Evolutionary conservation across 2,329 filamentous ascomycete genomes (phyloP).

Genomic region (Akanthomyces dipterigenus): DNA sequence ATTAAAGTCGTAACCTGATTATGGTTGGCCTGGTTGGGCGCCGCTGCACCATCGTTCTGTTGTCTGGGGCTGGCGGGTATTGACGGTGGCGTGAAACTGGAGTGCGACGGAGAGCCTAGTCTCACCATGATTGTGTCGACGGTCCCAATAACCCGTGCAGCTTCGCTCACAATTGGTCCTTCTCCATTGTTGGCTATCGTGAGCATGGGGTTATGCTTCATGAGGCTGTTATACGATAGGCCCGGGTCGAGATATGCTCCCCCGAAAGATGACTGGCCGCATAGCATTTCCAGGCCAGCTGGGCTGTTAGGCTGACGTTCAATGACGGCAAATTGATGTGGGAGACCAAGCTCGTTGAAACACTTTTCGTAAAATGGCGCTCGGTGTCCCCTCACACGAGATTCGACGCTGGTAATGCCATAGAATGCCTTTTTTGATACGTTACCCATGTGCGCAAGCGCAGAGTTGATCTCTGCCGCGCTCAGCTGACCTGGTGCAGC

Average conservation of each 20-base stretch:
- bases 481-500: conserved; percentile 82
- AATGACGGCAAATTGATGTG: conserved; percentile 70
- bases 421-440: conserved; percentile 75
- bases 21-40: conserved; percentile 32
- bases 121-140: conserved; percentile 74
- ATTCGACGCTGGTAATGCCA: conserved; percentile 65
- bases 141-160: conserved; percentile 70
- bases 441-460: conserved; percentile 71
- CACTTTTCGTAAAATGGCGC: conserved; percentile 83
- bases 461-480: conserved; percentile 76
- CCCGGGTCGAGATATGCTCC: conserved; percentile 76
- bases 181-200: conserved; percentile 41
- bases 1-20: conserved; percentile 48
- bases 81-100: conserved; percentile 39
- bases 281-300: conserved; percentile 62
- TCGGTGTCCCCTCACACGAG: conserved; percentile 52
- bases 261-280: conserved; percentile 69
- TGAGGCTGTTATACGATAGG: conserved; percentile 52
- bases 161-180: conserved; percentile 61
- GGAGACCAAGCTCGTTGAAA: conserved; percentile 77
- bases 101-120: conserved; percentile 26
- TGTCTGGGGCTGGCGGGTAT: conserved; percentile 42
- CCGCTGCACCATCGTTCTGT: conserved; percentile 23
- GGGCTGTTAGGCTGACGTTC: conserved; percentile 61
- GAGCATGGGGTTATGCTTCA: conserved; percentile 49